A percentile compares a stretch with the other conserved stretches of the same genome.
These are phyloP conservation scores for Psilocybe sp. DNA, from an alignment of 768 basidiomycete species.

Conservation along the genomic window DNA sequence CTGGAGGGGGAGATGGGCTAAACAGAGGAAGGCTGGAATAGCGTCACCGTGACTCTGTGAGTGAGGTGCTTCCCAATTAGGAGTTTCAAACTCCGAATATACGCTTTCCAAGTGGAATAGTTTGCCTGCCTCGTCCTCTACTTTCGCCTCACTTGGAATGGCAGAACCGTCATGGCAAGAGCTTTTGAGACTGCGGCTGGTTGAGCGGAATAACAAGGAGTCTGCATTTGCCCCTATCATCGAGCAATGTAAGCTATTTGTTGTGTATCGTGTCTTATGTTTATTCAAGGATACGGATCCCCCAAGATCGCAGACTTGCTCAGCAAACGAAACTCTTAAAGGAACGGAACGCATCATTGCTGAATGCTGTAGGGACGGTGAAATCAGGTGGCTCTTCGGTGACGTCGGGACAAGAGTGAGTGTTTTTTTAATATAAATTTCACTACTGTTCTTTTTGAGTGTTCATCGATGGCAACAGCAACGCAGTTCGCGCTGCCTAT, in stretches of 20 bases:
- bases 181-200: slow-evolving; percentile 70
- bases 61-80: slow-evolving; percentile 19
- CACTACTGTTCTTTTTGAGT: slow-evolving; percentile 4
- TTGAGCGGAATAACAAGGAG: slow-evolving; percentile 81
- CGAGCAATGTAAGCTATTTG: slow-evolving; percentile 75
- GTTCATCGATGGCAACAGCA: slow-evolving; percentile 41
- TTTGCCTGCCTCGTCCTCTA: slow-evolving; percentile 9
- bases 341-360: slow-evolving; percentile 85
- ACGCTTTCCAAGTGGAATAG: slow-evolving; percentile 2
- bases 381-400: slow-evolving; percentile 61
- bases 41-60: slow-evolving; percentile 15
- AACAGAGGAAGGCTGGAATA: slow-evolving; percentile 12
- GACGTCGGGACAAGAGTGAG: slow-evolving; percentile 73
- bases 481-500: slow-evolving; percentile 85
- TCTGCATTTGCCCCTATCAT: slow-evolving; percentile 81
- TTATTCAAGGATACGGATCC: slow-evolving; percentile 8
- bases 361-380: slow-evolving; percentile 79
- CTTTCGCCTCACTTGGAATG: slow-evolving; percentile 39
- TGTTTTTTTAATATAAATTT: slow-evolving; percentile 5
- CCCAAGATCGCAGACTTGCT: slow-evolving; percentile 82
- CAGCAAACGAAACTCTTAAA: slow-evolving; percentile 90
- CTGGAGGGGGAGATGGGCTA: slow-evolving; percentile 11
- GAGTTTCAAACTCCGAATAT: slow-evolving; percentile 41
- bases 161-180: slow-evolving; percentile 86
- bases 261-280: slow-evolving; percentile 6